A percentile compares a stretch with the other conserved stretches of the same genome.
Evolutionary conservation across 2,329 filamentous ascomycete genomes (phyloP).

Genomic region (Shiraia bambusicola): DNA sequence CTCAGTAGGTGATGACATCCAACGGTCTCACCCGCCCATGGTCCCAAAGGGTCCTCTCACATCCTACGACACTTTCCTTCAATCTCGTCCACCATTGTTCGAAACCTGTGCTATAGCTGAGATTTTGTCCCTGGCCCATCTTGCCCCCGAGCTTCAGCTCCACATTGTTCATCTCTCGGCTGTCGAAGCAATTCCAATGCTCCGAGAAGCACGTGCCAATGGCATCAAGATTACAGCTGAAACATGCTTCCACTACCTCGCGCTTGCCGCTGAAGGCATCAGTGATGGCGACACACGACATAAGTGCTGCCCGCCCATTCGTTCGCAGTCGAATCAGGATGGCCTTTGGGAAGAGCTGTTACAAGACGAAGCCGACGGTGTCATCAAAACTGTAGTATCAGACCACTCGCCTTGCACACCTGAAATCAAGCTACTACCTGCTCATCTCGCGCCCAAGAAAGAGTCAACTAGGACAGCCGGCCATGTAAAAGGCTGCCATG

Average conservation of each 20-base stretch:
- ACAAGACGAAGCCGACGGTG: slow-evolving; percentile 60
- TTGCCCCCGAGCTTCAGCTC: slow-evolving; percentile 78
- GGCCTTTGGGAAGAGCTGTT: slow-evolving; percentile 80
- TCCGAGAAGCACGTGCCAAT: slow-evolving; percentile 68
- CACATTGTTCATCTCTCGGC: slow-evolving; percentile 94
- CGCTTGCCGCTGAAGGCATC: slow-evolving; percentile 78
- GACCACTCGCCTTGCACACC: slow-evolving; percentile 97
- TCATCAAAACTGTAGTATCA: slow-evolving; percentile 88
- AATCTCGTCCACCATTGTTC: slow-evolving; percentile 83
- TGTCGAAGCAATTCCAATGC: slow-evolving; percentile 80
- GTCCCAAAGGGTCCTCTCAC: slow-evolving; percentile 71
- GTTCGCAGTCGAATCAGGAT: slow-evolving; percentile 77
- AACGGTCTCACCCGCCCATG: slow-evolving; percentile 67
- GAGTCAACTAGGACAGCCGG: slow-evolving; percentile 30
- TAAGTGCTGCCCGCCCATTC: slow-evolving; percentile 94
- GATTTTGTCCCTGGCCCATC: slow-evolving; percentile 76
- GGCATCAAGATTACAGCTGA: slow-evolving; percentile 89
- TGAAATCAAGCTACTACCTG: slow-evolving; percentile 83
- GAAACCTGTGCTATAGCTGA: slow-evolving; percentile 89
- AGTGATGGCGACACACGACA: slow-evolving; percentile 83
- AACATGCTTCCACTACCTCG: slow-evolving; percentile 94
- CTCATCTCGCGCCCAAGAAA: slow-evolving; percentile 60
- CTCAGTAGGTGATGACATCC: slow-evolving; percentile 76
- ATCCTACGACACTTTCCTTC: slow-evolving; percentile 85
- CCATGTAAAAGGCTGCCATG: slow-evolving; percentile 43